phyloP scores from a whole-genome alignment of 2,329 filamentous ascomycete species.

The Nigrospora oryzae region DNA sequence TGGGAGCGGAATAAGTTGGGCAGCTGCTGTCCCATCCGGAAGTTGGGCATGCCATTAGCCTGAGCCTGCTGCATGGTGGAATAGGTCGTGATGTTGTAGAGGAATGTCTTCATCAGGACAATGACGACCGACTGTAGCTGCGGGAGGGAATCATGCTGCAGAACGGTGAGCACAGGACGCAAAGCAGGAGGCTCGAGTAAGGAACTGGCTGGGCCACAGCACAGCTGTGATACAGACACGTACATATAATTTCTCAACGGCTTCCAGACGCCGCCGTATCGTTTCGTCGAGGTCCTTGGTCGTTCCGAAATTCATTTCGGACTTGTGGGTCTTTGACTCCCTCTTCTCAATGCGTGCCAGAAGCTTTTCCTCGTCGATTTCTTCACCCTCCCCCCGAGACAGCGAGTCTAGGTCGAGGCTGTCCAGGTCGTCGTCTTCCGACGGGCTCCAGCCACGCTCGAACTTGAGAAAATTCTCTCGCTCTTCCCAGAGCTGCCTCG shows the following conservation, averaged over 20 bases:
- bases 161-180: too few species aligned
- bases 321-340: conserved; percentile 31
- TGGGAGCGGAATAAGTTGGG: conserved; percentile 20
- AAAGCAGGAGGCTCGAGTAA: too few species aligned
- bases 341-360: conserved; percentile 30
- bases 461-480: conserved; percentile 85
- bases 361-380: conserved; percentile 28
- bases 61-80: conserved; percentile 48
- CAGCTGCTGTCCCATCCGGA: conserved; percentile 29
- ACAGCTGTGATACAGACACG: conserved; percentile 25
- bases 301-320: conserved; percentile 41
- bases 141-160: conserved; percentile 64
- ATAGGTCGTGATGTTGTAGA: conserved; percentile 81
- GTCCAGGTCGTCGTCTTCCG: conserved; percentile 31
- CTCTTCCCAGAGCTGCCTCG: conserved; percentile 91
- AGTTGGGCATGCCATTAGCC: conserved; percentile 14
- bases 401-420: conserved; percentile 27
- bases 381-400: conserved; percentile 9
- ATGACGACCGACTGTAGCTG: conserved; percentile 90
- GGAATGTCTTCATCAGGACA: conserved; percentile 79
- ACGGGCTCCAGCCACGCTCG: conserved; percentile 76
- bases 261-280: conserved; percentile 59
- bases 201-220: too few species aligned
- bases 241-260: conserved; percentile 81
- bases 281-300: conserved; percentile 39